Evolutionary conservation across 176 grass and related monocot genomes (phyloP), one percentile per base, ranked within the genome.

Genomic region (Luzula sylvatica): DNA sequence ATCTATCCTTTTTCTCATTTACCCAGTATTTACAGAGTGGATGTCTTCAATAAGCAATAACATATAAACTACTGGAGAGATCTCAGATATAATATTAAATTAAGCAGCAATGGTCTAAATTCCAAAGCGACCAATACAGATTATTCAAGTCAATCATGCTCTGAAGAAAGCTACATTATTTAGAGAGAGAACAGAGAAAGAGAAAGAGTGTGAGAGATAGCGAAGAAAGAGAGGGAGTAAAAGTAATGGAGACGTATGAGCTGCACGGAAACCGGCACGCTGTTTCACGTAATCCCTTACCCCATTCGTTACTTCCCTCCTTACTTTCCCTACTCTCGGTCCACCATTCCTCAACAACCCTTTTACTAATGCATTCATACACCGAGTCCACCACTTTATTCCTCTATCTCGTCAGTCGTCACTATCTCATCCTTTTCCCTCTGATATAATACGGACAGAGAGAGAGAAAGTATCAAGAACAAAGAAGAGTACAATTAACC

Each of bases 281-380:
- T 13, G 23, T 47, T 53, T 50, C 67, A 71, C 67, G 55, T 61
- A 59, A 60, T 71, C 15, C 67, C 42, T 71, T 71, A 7, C 16
- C 27, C 52, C 7, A 17, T 42, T 51, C 41, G 7, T 43, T 29
- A 26, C 40, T 18, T 68, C 32, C 38, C 7, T 55, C 20, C 26
- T 3, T 1, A 1, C 26, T 44, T 7, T 20, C 41, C 24, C 14
- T 35, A 32, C n/a, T 2, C 17, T 7, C 11, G 15, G 15, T 15
- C 25, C 30, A 12, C 8, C 42, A 28, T 50, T 63, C 20, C 44
- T 35, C 30, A 35, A 35, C 5, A 35, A 35, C 30, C 1, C 0
- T 9, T 35, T 35, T 35, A 7, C 30, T 28, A 63, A 47, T 20
- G 41, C 11, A 61, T 44, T 22, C 26, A 19, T 32, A 43, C 35